Base-by-base conservation (phyloP, 1,284 basidiomycete genomes). In the Boletus hoseneyae region DNA sequence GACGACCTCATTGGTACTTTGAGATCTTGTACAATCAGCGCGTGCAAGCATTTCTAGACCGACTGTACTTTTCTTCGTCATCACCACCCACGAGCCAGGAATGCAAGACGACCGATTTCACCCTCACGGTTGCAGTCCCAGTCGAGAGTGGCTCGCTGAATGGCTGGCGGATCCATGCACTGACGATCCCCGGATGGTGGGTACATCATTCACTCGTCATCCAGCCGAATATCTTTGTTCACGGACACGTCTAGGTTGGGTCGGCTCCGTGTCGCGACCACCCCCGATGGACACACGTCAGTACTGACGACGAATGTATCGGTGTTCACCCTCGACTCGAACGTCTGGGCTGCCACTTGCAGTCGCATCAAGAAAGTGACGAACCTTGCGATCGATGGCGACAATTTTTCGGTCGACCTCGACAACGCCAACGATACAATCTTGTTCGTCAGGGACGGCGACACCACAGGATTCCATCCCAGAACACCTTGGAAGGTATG, bases 1-100 rank as follows among this genome's bases (percentile, higher is more conserved):
- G 77, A 2, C 60, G 78, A 54, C 74, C 72, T 0, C 90, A 92
- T 62, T 92, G 87, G 83, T 93, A 87, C 62, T 66, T 76, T 3
- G 65, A 72, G 3, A 68, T 89, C 8, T 74, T 92, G 47, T 67
- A 71, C 35, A 85, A 82, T 53, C 65, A 74, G 3, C 66, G 68
- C 29, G 82, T 2, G 21, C 21, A 23, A 23, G 21, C 21, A 2
- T 23, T 23, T 23, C 21, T 23, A 23, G 21, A 23, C 21, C 21
- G 21, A 23, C 21, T 2, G 21, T 23, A 23, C 21, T 23, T 23
- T 23, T 23, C 21, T 23, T 23, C 21, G 21, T 23, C 21, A 23
- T 23, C 21, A 23, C 21, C 21, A 23, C 21, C 21, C 21, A 23
- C 21, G 21, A 23, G 21, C 21, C 21, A 23, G 21, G 21, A 23